These are phyloP conservation scores for Xylaria sp. DNA, from an alignment of 2,329 filamentous ascomycete species.

Conservation along the genomic window DNA sequence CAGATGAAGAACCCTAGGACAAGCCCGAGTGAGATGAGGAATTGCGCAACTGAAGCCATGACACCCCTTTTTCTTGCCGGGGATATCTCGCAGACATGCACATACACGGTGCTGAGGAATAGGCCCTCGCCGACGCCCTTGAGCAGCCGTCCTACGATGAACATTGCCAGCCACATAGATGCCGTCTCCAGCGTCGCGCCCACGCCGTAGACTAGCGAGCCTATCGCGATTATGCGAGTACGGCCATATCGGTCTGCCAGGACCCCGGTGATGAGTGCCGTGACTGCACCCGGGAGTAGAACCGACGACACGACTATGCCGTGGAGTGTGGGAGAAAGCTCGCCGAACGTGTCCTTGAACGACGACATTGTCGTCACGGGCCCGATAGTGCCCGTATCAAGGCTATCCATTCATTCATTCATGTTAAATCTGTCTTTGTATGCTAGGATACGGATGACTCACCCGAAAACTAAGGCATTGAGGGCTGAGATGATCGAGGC, in stretches of 20 bases:
- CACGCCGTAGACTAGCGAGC: conserved; percentile 60
- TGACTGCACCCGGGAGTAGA: conserved; percentile 67
- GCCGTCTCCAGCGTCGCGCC: conserved; percentile 42
- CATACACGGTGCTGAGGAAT: conserved; percentile 60
- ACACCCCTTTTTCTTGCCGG: conserved; percentile 61
- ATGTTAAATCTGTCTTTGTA: neutral
- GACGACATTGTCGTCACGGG: conserved; percentile 67
- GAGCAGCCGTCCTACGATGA: conserved; percentile 60
- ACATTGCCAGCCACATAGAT: conserved; percentile 42
- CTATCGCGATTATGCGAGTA: conserved; percentile 60
- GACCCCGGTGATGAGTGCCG: conserved; percentile 67
- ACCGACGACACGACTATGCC: conserved; percentile 70
- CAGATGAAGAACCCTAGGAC: conserved; percentile 68
- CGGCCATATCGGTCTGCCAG: conserved; percentile 65
- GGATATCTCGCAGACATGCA: conserved; percentile 69
- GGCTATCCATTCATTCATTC: neutral
- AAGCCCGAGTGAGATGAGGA: conserved; percentile 62
- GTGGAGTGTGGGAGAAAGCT: conserved; percentile 64
- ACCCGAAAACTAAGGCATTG: conserved; percentile 33
- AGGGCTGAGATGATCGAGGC: conserved; percentile 29
- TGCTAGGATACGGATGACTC: conserved; percentile 24
- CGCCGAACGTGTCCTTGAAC: conserved; percentile 62
- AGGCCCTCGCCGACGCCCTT: conserved; percentile 68
- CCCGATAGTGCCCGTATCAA: conserved; percentile 55
- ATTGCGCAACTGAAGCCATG: conserved; percentile 63